Evolutionary conservation across 306 rosid species (phyloP).

Genomic region (Fagus sylvatica): DNA sequence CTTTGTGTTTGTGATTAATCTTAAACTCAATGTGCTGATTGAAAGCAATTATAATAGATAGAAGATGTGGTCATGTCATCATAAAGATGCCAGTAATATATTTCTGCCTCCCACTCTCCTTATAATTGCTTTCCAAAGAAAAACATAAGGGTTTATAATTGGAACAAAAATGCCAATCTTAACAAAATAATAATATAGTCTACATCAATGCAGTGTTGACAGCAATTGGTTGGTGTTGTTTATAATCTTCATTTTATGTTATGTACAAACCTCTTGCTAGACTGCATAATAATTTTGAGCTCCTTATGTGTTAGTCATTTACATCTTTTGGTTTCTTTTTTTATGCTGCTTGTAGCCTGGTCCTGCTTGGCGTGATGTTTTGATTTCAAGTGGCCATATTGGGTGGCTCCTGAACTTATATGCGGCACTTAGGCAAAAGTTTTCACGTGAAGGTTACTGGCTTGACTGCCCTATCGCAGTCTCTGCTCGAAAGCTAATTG

Average conservation of each 20-base stretch:
- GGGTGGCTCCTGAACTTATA: constrained; percentile 91
- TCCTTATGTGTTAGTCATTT: constrained; percentile 14
- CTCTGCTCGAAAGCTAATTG: constrained; percentile 84
- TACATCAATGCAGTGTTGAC: constrained; percentile 1
- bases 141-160: neutral
- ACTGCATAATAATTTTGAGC: constrained; percentile 19
- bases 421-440: constrained; percentile 74
- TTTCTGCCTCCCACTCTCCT: neutral
- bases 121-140: no score
- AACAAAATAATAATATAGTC: neutral
- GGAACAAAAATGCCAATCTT: neutral
- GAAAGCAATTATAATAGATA: constrained; percentile 1
- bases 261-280: neutral
- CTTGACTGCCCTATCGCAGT: constrained; percentile 87
- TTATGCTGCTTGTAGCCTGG: constrained; percentile 76
- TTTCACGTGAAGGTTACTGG: constrained; percentile 84
- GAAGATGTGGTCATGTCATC: neutral
- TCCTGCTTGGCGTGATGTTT: constrained; percentile 80
- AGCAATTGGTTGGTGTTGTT: neutral
- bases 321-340: constrained; percentile 24
- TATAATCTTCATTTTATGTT: neutral
- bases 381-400: constrained; percentile 71
- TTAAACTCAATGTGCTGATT: neutral
- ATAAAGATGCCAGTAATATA: neutral
- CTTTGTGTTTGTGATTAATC: neutral